Percentiles rank a stretch among this genome's conserved stretches.
phyloP scores from a whole-genome alignment of 1,139 yeast species.

The Diutina siamensis region DNA sequence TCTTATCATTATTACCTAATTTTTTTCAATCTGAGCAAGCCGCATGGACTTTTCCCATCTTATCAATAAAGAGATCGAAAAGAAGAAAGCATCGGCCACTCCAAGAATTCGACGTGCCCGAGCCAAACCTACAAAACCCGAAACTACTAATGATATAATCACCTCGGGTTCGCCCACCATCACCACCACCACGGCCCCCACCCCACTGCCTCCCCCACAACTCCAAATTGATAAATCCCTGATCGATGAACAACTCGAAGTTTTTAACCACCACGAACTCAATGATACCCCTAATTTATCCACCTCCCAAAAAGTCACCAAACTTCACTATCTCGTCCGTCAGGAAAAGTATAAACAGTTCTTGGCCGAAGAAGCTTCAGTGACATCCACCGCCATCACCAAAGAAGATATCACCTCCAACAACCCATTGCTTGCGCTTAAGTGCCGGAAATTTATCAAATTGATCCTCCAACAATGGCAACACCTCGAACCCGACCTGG shows the following conservation, averaged over 20 bases:
- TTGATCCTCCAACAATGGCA: conserved; percentile 35
- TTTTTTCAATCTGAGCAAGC: no score
- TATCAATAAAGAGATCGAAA: conserved; percentile 20
- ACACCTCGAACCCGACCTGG: conserved; percentile 6
- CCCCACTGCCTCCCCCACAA: no score
- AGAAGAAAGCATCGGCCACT: conserved; percentile 3
- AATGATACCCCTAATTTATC: conserved; percentile 13
- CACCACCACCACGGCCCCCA: no score
- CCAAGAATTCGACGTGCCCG: conserved; percentile 6
- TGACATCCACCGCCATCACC: conserved; percentile 14
- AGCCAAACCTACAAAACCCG: no score
- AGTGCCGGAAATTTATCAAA: conserved; percentile 41
- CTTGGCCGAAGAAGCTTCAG: conserved; percentile 3
- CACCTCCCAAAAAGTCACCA: conserved; percentile 18
- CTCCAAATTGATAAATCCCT: conserved; percentile 11
- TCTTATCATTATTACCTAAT: background rate
- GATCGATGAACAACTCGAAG: conserved; percentile 14
- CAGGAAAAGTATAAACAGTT: conserved; percentile 9
- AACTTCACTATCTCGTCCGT: conserved; percentile 14
- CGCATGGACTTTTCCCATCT: conserved; percentile 23
- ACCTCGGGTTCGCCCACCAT: no score
- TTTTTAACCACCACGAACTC: conserved; percentile 9
- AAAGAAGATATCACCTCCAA: conserved; percentile 25
- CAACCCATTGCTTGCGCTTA: conserved; percentile 22
- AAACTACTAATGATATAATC: no score